Evolutionary conservation across 331 rosid genomes (phyloP), one percentile per base, ranked within the genome.

Genomic region (Rosa hybrid): DNA sequence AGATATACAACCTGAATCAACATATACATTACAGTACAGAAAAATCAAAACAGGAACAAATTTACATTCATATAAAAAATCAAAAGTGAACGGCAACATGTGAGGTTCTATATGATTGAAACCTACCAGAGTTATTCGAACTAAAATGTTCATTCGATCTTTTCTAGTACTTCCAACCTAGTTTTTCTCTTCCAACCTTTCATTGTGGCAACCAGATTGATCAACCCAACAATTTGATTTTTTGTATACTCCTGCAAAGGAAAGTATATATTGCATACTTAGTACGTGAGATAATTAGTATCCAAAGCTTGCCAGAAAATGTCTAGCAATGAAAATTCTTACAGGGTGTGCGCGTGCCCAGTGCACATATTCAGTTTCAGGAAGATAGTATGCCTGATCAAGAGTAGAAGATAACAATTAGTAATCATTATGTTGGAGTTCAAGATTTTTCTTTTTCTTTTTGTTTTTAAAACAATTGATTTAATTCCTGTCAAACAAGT

Each of bases 131-230:
- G 78, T 21, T 34, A 56, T 49, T 64, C 45, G 8, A 63, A 74
- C 23, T 62, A 12, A 18, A 1, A 69, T 59, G 42, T 80, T 95
- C 94, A 92, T 84, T 96, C 98, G 65, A 96, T 91, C 90, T 93
- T 96, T 87, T 93, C 99, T 59, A 96, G 68, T 62, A 90, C 78
- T 74, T 96, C 99, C 88, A 92, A 82, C 88, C 97, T 89, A 70
- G 93, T 90, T 92, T 96, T 96, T 80, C 99, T 90, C 91, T 92
- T 93, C 99, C 99, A 96, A 69, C 97, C 91, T 90, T 93, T 96
- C 99, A 96, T 92, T 4, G 97, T 12, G 68, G 98, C 96, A 78
- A 96, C 99, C 34, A 96, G 92, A 88, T 96, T 93, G 84, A 96
- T 53, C 88, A 96, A 77, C 77, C 99, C 98, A 67, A 93, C 88